phyloP scores from a whole-genome alignment of 768 basidiomycete species.

The Lactarius hengduanensis region DNA sequence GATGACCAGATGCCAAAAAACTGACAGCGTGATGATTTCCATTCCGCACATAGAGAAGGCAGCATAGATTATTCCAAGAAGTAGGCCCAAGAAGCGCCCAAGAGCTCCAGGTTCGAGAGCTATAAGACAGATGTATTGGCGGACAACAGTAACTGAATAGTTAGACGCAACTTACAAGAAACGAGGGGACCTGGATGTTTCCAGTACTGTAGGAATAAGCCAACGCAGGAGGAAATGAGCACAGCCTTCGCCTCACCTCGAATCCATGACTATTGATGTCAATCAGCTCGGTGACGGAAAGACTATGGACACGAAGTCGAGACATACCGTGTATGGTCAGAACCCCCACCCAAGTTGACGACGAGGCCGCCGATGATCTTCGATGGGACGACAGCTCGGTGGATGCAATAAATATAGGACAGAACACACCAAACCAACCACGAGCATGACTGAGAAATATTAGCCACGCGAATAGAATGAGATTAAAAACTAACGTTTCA shows the following conservation, averaged over 20 bases:
- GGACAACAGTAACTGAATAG: not conserved
- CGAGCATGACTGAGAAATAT: slow-evolving; percentile 26
- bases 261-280: slow-evolving; percentile 25
- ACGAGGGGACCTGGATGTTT: slow-evolving; percentile 26
- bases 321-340: slow-evolving; percentile 27
- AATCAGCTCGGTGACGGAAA: not conserved
- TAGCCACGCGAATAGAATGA: slow-evolving; percentile 1
- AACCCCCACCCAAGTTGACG: slow-evolving; percentile 27
- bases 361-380: slow-evolving; percentile 28
- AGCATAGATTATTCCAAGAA: slow-evolving; percentile 24
- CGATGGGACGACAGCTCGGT: not conserved
- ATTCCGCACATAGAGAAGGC: slow-evolving; percentile 29
- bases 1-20: not conserved
- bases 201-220: slow-evolving; percentile 24
- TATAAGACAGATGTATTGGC: not conserved
- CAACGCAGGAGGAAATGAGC: not conserved
- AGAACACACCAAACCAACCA: slow-evolving; percentile 26
- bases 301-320: not conserved
- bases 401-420: not conserved
- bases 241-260: slow-evolving; percentile 11
- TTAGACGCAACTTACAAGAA: slow-evolving; percentile 14
- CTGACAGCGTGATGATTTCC: slow-evolving; percentile 28
- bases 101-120: slow-evolving; percentile 27
- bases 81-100: slow-evolving; percentile 27
- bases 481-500: slow-evolving; percentile 23